phyloP scores from a whole-genome alignment of 1,284 basidiomycete genomes.

The Pholiota adiposa region DNA sequence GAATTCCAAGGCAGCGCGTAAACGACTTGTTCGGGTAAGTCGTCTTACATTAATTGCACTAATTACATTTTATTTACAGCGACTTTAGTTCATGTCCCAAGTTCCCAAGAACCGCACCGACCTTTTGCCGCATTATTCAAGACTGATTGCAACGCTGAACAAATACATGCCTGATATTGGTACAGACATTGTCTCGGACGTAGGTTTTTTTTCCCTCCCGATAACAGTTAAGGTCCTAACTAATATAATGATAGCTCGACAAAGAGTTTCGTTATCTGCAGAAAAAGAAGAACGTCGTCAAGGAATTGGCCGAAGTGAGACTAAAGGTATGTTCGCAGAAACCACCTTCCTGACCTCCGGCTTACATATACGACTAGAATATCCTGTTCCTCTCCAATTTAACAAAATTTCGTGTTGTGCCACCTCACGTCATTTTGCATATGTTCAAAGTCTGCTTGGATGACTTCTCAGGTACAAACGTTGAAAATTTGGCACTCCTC shows the following conservation, averaged over 20 bases:
- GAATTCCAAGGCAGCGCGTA: slow-evolving; percentile 94
- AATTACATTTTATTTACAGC: neutral
- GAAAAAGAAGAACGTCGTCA: slow-evolving; percentile 88
- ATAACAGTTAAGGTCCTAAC: neutral
- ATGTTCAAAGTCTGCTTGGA: slow-evolving; percentile 97
- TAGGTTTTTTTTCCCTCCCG: slow-evolving; percentile 43
- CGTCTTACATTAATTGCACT: neutral
- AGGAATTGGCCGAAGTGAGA: slow-evolving; percentile 85
- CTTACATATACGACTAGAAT: slow-evolving; percentile 59
- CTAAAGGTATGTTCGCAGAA: slow-evolving; percentile 69
- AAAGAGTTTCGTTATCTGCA: slow-evolving; percentile 98
- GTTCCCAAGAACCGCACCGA: slow-evolving; percentile 91
- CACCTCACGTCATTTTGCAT: slow-evolving; percentile 90
- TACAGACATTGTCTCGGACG: slow-evolving; percentile 77
- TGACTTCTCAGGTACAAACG: slow-evolving; percentile 90
- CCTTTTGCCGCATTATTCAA: slow-evolving; percentile 91
- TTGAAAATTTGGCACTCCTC: slow-evolving; percentile 92
- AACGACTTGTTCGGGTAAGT: slow-evolving; percentile 82
- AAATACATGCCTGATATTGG: slow-evolving; percentile 96
- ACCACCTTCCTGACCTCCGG: neutral
- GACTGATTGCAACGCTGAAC: slow-evolving; percentile 87
- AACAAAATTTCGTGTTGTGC: slow-evolving; percentile 96
- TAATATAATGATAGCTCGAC: slow-evolving; percentile 68
- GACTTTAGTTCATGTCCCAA: slow-evolving; percentile 76
- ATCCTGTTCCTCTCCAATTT: slow-evolving; percentile 88